Evolutionary conservation across 2,329 filamentous ascomycete genomes (phyloP).

Genomic region (Lanzia echinophila): DNA sequence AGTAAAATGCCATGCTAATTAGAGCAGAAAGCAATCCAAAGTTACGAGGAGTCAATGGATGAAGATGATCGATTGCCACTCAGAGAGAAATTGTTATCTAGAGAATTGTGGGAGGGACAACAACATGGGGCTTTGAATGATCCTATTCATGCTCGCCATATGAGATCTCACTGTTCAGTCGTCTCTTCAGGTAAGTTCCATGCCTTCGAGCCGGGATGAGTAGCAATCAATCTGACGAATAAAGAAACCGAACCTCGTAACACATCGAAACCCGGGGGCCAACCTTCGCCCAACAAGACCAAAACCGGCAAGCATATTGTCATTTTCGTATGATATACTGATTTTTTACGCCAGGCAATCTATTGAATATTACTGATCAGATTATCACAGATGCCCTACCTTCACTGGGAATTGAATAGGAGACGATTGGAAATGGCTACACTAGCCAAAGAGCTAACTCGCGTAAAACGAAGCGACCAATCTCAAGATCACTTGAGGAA

Average conservation of each 20-base stretch:
- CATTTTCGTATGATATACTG: slow-evolving; percentile 14
- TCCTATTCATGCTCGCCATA: slow-evolving; percentile 20
- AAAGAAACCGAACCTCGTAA: neutral
- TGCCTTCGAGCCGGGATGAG: no score
- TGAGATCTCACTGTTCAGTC: slow-evolving; percentile 14
- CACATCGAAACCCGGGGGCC: neutral
- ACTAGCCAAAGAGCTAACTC: slow-evolving; percentile 15
- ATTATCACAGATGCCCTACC: neutral
- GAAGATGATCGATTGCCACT: neutral
- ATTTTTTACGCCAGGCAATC: neutral
- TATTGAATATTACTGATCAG: neutral
- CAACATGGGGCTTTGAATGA: slow-evolving; percentile 15
- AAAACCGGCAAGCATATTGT: slow-evolving; percentile 10
- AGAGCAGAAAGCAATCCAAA: slow-evolving; percentile 10
- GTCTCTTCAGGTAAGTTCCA: slow-evolving; percentile 10
- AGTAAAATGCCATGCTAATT: neutral
- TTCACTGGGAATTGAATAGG: slow-evolving; percentile 27
- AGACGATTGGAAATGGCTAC: slow-evolving; percentile 10
- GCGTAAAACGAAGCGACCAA: neutral
- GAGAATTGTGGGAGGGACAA: slow-evolving; percentile 19
- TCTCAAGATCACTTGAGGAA: neutral
- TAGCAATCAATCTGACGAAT: neutral
- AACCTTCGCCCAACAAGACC: no score
- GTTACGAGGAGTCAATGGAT: slow-evolving; percentile 12
- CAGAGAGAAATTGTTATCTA: slow-evolving; percentile 12